Base-by-base conservation (phyloP, 2,329 filamentous ascomycete genomes). In the Penicillium nordicum region DNA sequence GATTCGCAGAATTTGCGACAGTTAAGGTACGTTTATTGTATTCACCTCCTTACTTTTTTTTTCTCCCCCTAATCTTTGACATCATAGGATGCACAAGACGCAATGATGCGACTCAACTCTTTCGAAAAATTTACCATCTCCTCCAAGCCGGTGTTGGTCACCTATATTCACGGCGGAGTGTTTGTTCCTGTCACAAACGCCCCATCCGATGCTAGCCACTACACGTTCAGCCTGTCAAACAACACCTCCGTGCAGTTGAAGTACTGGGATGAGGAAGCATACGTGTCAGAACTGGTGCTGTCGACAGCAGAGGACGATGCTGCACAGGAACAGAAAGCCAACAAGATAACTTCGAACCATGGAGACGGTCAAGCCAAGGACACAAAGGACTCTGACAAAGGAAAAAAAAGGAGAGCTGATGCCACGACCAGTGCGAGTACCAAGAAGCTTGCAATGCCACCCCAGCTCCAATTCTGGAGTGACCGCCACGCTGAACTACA, bases 81-180 rank as follows among this genome's bases (percentile, higher is more conserved):
- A 10, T 3, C 42, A 3, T 44, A 79, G 69, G 89, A 94, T 71
- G 89, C 90, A 2, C 82, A 86, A 70, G 87, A 86, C 23, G 90
- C 90, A 4, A 76, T 92, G 67, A 80, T 82, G 23, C 90, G 90
- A 63, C 88, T 88, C 64, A 84, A 84, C 38, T 87, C 86, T 34
- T 84, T 87, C 29, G 84, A 89, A 11, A 88, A 86, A 48, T 93
- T 93, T 66, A 91, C 87, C 2, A 90, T 94, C 59, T 87, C 86
- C 0, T 90, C 87, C 3, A 87, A 85, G 62, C 83, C 86, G 0
- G 88, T 91, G 16, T 80, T 83, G 11, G 80, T 90, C 25, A 88
- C 84, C 42, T 91, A 88, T 63, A 92, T 92, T 38, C 90, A 94
- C 62, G 84, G 89, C n/a, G 90, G 90, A 5, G 89, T 94, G 3